These are phyloP conservation scores for Saccharomycopsis hybrid DNA, from an alignment of 1,139 yeast genomes.

Conservation along the genomic window DNA sequence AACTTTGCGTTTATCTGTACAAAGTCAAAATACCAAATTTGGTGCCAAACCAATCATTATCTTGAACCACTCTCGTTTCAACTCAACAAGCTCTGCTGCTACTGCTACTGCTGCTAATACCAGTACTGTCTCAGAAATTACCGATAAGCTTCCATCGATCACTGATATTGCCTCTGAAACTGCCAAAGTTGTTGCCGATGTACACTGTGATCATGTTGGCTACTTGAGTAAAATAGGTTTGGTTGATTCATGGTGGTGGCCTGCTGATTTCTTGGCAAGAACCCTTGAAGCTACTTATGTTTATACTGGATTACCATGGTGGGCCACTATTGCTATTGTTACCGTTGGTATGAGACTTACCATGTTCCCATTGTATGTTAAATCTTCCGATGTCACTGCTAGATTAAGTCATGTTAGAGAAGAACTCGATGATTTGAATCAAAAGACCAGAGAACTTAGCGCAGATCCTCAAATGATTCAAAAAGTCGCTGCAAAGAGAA, in stretches of 20 bases:
- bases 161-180: constrained; percentile 20
- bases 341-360: constrained; percentile 63
- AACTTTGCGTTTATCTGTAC: not conserved
- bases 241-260: constrained; percentile 80
- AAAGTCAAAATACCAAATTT: not conserved
- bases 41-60: not conserved
- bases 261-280: constrained; percentile 75
- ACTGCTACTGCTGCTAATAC: not conserved
- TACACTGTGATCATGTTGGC: constrained; percentile 48
- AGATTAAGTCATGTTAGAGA: constrained; percentile 74
- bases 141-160: constrained; percentile 2
- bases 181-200: not conserved
- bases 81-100: not conserved
- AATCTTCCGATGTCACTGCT: constrained; percentile 79
- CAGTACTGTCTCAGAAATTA: constrained; percentile 1
- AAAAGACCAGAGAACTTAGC: constrained; percentile 31
- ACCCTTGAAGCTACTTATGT: constrained; percentile 78
- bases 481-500: constrained; percentile 53
- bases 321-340: constrained; percentile 78
- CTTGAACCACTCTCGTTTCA: not conserved
- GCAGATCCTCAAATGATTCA: constrained; percentile 43
- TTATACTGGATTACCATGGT: constrained; percentile 91
- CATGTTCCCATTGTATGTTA: constrained; percentile 76
- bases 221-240: constrained; percentile 82
- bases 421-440: constrained; percentile 55